A percentile compares a stretch with the other conserved stretches of the same genome.
Evolutionary conservation across 1,139 yeast genomes (phyloP).

Genomic region (Blastobotrys capitulatus): DNA sequence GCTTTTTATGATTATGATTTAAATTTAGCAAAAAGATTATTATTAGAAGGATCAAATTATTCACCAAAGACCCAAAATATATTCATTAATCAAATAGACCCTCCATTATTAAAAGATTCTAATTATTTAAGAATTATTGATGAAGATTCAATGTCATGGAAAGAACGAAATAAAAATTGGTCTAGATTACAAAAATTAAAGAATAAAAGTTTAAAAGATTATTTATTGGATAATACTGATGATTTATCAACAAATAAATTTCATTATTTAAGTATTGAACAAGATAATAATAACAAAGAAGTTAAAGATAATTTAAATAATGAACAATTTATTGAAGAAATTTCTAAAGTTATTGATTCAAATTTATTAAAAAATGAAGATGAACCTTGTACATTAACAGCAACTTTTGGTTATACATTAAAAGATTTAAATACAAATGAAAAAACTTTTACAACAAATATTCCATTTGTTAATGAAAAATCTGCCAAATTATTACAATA

Average conservation of each 20-base stretch:
- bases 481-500: slow-evolving; percentile 27
- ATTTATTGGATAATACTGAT: neutral
- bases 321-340: neutral
- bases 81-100: slow-evolving; percentile 20
- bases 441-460: slow-evolving; percentile 26
- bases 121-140: slow-evolving; percentile 22
- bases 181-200: slow-evolving; percentile 22
- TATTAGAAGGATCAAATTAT: slow-evolving; percentile 23
- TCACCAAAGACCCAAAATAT: slow-evolving; percentile 17
- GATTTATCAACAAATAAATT: too few relatives aligned
- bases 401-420: slow-evolving; percentile 32
- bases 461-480: slow-evolving; percentile 27
- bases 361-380: neutral
- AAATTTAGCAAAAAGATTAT: slow-evolving; percentile 25
- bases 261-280: neutral
- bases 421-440: slow-evolving; percentile 17
- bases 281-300: neutral
- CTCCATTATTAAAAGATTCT: slow-evolving; percentile 15
- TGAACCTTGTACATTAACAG: slow-evolving; percentile 26
- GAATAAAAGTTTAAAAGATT: neutral
- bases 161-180: slow-evolving; percentile 28
- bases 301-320: too few relatives aligned
- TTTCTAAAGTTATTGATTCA: neutral
- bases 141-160: slow-evolving; percentile 32
- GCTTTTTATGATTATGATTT: slow-evolving; percentile 20